Percentiles rank a stretch among this genome's conserved stretches.
phyloP scores from a whole-genome alignment of 495 filamentous ascomycete species.

The Annulohypoxylon moriforme region DNA sequence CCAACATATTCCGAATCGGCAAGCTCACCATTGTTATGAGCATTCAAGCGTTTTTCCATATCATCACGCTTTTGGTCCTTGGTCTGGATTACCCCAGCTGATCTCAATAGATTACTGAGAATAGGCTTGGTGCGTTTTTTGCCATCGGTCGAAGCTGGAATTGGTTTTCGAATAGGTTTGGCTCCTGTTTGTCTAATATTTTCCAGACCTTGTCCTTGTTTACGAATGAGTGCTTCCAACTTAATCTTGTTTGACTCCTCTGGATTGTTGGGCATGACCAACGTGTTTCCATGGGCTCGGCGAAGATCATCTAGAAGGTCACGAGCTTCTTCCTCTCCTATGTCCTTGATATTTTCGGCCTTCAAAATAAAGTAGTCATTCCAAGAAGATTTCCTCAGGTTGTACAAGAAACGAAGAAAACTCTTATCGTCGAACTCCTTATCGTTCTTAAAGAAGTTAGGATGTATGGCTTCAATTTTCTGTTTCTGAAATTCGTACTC shows the following conservation, averaged over 20 bases:
- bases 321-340: constrained; percentile 15
- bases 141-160: neutral
- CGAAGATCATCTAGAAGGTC: constrained; percentile 8
- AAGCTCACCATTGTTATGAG: neutral
- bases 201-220: neutral
- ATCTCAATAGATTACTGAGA: neutral
- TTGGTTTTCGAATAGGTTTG: neutral
- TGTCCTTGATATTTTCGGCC: neutral
- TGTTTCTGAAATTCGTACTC: neutral
- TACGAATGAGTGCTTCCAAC: constrained; percentile 5
- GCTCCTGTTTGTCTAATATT: neutral
- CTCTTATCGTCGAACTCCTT: neutral
- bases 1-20: neutral
- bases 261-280: neutral
- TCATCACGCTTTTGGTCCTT: neutral
- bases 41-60: neutral
- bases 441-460: neutral
- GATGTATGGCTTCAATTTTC: neutral
- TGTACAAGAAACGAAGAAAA: neutral
- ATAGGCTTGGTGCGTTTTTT: neutral
- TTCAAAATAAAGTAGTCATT: constrained; percentile 18
- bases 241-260: neutral
- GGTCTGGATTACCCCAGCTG: neutral
- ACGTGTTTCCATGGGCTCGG: neutral
- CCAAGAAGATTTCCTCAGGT: constrained; percentile 7